Percentiles rank a stretch among this genome's conserved stretches.
Conservation (phyloP, 2,329 filamentous ascomycete genomes). For the Diaporthe helianthi region DNA sequence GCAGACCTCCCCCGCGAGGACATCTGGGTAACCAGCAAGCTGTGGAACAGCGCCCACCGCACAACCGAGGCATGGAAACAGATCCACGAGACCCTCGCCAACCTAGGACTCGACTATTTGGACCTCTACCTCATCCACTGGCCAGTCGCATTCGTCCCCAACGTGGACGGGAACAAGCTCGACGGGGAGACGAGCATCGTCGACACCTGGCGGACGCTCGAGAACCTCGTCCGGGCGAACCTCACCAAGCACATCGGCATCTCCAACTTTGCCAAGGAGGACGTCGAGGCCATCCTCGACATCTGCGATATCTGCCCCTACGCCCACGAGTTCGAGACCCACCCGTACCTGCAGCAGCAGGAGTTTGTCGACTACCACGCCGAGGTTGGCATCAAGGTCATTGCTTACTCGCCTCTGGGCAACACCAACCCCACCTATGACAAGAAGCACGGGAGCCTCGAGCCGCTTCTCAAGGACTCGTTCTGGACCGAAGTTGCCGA, state of each 20-base stretch:
- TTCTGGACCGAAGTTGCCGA: conserved; percentile 49
- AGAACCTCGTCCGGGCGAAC: conserved; percentile 58
- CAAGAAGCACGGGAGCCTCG: conserved; percentile 40
- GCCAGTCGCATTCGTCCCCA: conserved; percentile 52
- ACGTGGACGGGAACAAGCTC: conserved; percentile 37
- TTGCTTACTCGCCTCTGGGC: conserved; percentile 59
- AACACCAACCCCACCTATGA: conserved; percentile 57
- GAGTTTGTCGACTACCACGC: conserved; percentile 54
- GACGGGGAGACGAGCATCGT: conserved; percentile 41
- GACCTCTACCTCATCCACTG: conserved; percentile 63
- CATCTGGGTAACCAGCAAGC: conserved; percentile 57
- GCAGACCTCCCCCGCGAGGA: conserved; percentile 58
- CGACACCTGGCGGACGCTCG: conserved; percentile 65
- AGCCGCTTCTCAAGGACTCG: conserved; percentile 49
- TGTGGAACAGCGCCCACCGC: conserved; percentile 45
- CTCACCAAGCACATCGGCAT: conserved; percentile 66
- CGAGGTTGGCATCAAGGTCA: conserved; percentile 51
- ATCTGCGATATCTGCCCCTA: conserved; percentile 58
- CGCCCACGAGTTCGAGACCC: conserved; percentile 64
- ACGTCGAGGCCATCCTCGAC: conserved; percentile 49
- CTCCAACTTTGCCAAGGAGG: conserved; percentile 61
- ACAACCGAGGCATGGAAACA: conserved; percentile 50
- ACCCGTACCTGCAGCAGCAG: conserved; percentile 59
- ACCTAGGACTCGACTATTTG: conserved; percentile 56
- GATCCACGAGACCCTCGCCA: conserved; percentile 54